Base-by-base conservation (phyloP, 768 basidiomycete genomes). In the Macrolepiota albuminosa region DNA sequence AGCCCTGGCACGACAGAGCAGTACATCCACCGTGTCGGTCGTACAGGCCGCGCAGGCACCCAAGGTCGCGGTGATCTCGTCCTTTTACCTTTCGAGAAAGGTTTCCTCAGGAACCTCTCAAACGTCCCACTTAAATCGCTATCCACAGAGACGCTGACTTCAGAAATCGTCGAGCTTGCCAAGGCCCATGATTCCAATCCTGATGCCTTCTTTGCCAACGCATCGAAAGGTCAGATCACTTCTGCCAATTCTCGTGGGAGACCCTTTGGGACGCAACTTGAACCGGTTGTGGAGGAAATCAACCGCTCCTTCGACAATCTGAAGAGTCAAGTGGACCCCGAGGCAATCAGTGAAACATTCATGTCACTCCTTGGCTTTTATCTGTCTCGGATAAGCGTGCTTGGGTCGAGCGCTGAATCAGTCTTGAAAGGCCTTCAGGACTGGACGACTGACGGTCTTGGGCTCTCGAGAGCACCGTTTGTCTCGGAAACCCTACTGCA, bases 1-100 rank as follows among this genome's bases (percentile, higher is more conserved):
- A 77, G 90, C 7, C 95, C 96, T 2, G 70, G 74, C 6, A 77
- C 73, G 1, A 72, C 82, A 10, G 88, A 93, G 24, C 82, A 87
- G 63, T 96, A 97, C 69, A 77, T 94, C 53, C 92, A 95, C 65
- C 88, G 95, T 59, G 84, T 96, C 47, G 90, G 91, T 3, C 82
- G 93, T 57, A 93, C 94, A 0, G 93, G 91, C 24, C 85, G 93
- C 64, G 89, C 84, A 2, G 78, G 79, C 10, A 76, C 77, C 16
- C 66, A 72, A 8, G 88, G 87, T 3, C 82, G 89, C 55, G 91
- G 90, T 2, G 94, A 97, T 71, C 72, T 95, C 43, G 79, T 95
- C 34, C 77, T 95, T 39, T 75, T 89, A 14, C 88, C 90, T 14
- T 93, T 87, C 82, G 95, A 98, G 69, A 71, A 79, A 40, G 82